Conservation (phyloP, 1,284 basidiomycete species). For the Trichosporon faecale region DNA sequence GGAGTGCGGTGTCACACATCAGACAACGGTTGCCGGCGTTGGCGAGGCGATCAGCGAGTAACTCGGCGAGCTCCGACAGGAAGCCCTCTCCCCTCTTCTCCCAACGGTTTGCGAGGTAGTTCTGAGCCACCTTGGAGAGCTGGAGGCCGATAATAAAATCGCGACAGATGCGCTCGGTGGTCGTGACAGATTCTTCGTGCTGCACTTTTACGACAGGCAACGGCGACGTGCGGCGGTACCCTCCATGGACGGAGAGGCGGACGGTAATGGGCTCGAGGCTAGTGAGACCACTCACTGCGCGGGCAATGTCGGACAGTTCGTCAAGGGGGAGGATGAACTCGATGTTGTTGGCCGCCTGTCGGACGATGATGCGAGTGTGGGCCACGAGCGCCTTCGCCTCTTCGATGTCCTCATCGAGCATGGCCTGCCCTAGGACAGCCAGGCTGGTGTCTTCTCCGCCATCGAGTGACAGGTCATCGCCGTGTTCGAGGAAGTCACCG, state of each 20-base stretch:
- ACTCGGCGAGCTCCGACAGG: slow-evolving; percentile 9
- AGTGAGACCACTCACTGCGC: slow-evolving; percentile 11
- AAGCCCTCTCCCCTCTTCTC: slow-evolving; percentile 8
- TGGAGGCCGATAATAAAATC: background rate
- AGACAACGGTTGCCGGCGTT: slow-evolving; percentile 15
- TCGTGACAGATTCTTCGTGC: background rate
- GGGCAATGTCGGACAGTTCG: slow-evolving; percentile 7
- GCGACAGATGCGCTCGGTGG: background rate
- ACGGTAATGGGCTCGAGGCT: background rate
- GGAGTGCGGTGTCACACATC: background rate
- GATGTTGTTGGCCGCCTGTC: background rate
- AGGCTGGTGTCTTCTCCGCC: background rate
- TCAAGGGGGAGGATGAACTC: slow-evolving; percentile 7
- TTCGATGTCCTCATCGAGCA: slow-evolving; percentile 15
- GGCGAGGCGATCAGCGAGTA: slow-evolving; percentile 7
- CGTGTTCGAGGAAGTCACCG: background rate
- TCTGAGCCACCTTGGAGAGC: background rate
- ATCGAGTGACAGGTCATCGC: background rate
- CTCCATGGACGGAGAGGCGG: background rate
- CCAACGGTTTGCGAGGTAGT: slow-evolving; percentile 11
- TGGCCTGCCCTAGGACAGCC: slow-evolving; percentile 1
- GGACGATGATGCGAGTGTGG: background rate
- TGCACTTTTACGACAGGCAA: background rate
- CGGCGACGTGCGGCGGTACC: slow-evolving; percentile 14
- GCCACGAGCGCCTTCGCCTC: background rate